Evolutionary conservation across 2,329 filamentous ascomycete species (phyloP), one percentile per base, ranked within the genome.

Genomic region (Aspergillus sp.): DNA sequence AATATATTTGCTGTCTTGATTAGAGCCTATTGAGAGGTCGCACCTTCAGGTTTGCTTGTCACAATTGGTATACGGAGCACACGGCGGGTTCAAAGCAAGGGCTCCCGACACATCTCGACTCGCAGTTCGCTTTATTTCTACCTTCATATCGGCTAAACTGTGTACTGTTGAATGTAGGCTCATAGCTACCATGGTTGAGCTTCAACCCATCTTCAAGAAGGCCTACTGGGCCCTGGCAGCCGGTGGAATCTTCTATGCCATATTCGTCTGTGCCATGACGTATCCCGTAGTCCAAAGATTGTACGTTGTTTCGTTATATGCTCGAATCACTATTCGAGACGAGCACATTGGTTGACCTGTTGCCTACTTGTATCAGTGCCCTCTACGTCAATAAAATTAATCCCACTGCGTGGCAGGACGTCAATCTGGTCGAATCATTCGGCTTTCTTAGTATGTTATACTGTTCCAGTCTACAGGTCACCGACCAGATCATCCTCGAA

Each of bases 341-440:
- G 27, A 23, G 2, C 19, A 11, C 15, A 15, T 1, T 8, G 17
- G 21, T 41, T 47, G 13, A 38, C 41, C 5, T 27, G 36, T 8
- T 41, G 11, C 39, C 57, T 59, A 17, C 50, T 32, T 25, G 6
- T 8, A 25, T 3, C 67, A 96, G 92, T 71, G 88, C 90, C 23
- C 75, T 97, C 5, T 99, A 98, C 73, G 88, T 89, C 27, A 89
- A 98, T 76, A 90, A 89, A 63, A 74, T 96, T 66, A 88, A 92
- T 64, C 89, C 88, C 2, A 81, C 85, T 3, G 86, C 84, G 73
- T 92, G 87, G 84, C 82, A 89, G 65, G 86, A 96, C 71, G 75
- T 93, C 47, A 86, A 92, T 63, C 82, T 87, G 61, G 91, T 92
- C 0, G 90, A 96, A 72, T 84, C 85, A 66, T 96, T 92, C 82